Evolutionary conservation across 192 early-diverging fungal genomes (phyloP).

Genomic region (Coemansia sp.): DNA sequence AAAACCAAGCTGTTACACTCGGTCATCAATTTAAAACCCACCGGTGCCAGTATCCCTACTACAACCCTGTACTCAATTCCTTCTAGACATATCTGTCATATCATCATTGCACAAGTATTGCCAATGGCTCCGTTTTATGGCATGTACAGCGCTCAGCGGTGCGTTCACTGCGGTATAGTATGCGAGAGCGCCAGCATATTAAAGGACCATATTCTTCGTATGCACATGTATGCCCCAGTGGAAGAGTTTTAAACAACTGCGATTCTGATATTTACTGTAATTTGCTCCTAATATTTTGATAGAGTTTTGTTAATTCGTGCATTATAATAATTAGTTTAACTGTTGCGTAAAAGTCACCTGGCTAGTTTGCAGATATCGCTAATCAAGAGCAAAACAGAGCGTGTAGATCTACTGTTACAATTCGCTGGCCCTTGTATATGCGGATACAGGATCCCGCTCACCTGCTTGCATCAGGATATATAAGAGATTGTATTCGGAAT

Average conservation of each 20-base stretch:
- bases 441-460: not conserved
- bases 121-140: not conserved
- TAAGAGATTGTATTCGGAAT: not conserved
- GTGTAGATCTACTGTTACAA: not conserved
- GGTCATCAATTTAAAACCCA: too few relatives aligned
- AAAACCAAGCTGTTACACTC: too few relatives aligned
- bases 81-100: too few relatives aligned
- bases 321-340: not conserved
- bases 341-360: not conserved
- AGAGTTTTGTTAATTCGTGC: not conserved
- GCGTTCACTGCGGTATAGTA: constrained; percentile 1
- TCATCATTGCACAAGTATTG: not conserved
- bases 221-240: constrained; percentile 7
- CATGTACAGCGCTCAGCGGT: not conserved
- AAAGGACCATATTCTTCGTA: constrained; percentile 5
- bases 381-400: not conserved
- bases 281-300: not conserved
- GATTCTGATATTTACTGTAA: not conserved
- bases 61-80: too few relatives aligned
- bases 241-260: not conserved
- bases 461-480: not conserved
- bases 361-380: not conserved
- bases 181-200: not conserved
- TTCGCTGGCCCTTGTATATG: not conserved
- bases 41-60: too few relatives aligned